Evolutionary conservation across 345 rosid genomes (phyloP), one percentile per base, ranked within the genome.

Genomic region (Arabidopsis arenosa): DNA sequence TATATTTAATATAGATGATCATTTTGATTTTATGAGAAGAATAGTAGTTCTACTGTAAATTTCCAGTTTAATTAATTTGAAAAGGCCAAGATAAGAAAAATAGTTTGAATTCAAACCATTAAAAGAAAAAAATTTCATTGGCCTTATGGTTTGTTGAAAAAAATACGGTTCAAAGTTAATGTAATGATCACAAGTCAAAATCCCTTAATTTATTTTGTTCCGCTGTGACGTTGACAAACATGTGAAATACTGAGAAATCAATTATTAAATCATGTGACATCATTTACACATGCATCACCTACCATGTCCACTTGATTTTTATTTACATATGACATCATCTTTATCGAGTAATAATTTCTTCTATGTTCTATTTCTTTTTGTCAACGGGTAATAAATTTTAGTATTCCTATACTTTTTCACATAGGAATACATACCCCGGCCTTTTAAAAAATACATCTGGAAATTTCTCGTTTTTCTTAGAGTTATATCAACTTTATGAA

Each of bases 181-280:
- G 44, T 26, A 43, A 6, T 40, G 4, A 59, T 15, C 10, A 10
- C 15, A 57, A 75, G 73, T 66, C 79, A 48, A 75, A 4, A 9
- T 14, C 7, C n/a, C 0, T 53, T 32, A 13, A n/a, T 28, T 9
- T 17, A 43, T 18, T 32, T 63, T 55, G 58, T 35, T 43, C 56
- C 18, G 9, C 17, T 8, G 49, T 35, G 40, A 74, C 43, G 72
- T 56, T 45, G 67, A 57, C n/a, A 58, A 62, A 66, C 71, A 73
- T 64, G 65, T 44, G 65, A 64, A 35, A 43, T 17, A 53, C 32
- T 6, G 51, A 56, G 51, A 56, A 66, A 57, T 69, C 43, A 55
- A 69, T 54, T 7, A 69, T 55, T n/a, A 33, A 55, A 30, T 41
- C 60, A 75, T 48, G 67, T 66, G 67, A 40, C 33, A 67, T 75